Base-by-base conservation (phyloP, 2,329 filamentous ascomycete genomes). In the Arthrobotrys sinensis region DNA sequence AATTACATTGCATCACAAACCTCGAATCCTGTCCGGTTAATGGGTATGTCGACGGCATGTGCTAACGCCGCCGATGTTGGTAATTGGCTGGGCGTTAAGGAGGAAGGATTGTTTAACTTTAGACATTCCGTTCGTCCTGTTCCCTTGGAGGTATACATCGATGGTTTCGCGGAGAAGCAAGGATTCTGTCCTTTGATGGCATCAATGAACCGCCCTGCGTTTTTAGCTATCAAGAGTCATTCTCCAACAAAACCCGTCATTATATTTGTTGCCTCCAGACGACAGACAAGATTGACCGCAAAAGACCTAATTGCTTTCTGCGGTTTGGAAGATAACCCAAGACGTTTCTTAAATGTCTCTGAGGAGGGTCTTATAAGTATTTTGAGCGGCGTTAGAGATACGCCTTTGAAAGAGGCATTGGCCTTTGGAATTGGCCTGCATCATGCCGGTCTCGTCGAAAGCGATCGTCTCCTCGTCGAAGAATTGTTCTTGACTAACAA, bases 1-100 rank as follows among this genome's bases (percentile, higher is more conserved):
- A 99, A 99, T 84, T 99, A 98, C 84, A 99, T 99, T 82, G 96
- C 95, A 0, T 93, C 94, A 1, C 94, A 97, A 79, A 97, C 93
- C 46, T 94, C 97, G 82, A 93, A 91, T 64, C 90, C 93, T 0
- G 95, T 99, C 21, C 90, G 96, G 3, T 87, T 99, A 4, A 88
- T 99, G 80, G 96, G 96, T n/a, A 99, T 99, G 96, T 99, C 96
- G 1, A 99, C 96, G 16, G 96, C 96, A 8, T 98, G 95, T 82
- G 96, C 96, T 12, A 99, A 99, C 83, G 96, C 96, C 1, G 92
- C 90, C 12, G 96, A 99, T 84, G 87, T 99, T 40, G 96, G 89
- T 1, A 98, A 97, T 82, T 99, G 96, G 96, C 88, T 99, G 1
- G 96, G 96, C 55, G 96, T 99, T 45, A 97, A 97, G 83, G 92